Percentiles rank a stretch among this genome's conserved stretches.
These are phyloP conservation scores for Rhynchosporium agropyri DNA, from an alignment of 2,329 filamentous ascomycete genomes.

Conservation along the genomic window DNA sequence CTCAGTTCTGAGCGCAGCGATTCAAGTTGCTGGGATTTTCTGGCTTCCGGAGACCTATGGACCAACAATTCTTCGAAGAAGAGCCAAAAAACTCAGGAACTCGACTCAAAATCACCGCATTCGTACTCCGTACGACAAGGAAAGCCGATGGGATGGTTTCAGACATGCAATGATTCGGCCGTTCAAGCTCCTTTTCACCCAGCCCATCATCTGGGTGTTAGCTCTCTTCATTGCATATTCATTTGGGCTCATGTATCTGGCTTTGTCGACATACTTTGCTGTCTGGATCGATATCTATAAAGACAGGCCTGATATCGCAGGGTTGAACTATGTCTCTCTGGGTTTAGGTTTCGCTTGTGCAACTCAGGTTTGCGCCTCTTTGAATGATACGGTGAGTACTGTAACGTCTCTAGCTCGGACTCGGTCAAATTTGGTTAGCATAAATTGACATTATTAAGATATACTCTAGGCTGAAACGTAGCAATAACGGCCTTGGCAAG, in stretches of 20 bases:
- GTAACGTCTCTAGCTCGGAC: conserved; percentile 51
- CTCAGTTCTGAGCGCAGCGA: conserved; percentile 46
- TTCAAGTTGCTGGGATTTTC: conserved; percentile 47
- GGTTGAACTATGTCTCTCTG: conserved; percentile 55
- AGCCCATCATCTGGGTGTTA: conserved; percentile 55
- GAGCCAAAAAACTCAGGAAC: conserved; percentile 50
- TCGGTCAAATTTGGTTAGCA: conserved; percentile 59
- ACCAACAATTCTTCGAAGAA: conserved; percentile 49
- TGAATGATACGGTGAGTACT: conserved; percentile 32
- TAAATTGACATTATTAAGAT: conserved; percentile 32
- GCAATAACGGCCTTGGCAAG: conserved; percentile 29
- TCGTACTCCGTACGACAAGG: too few relatives aligned
- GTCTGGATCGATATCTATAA: conserved; percentile 59
- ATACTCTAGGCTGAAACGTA: conserved; percentile 29
- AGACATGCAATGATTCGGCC: conserved; percentile 50
- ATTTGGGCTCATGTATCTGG: conserved; percentile 57
- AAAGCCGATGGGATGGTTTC: conserved; percentile 37
- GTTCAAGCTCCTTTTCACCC: conserved; percentile 51
- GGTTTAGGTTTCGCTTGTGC: conserved; percentile 49
- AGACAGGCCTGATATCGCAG: conserved; percentile 57
- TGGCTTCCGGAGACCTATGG: conserved; percentile 52
- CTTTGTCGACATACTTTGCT: conserved; percentile 60
- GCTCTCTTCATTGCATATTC: conserved; percentile 53
- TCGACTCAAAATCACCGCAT: conserved; percentile 45
- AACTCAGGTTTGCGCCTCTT: conserved; percentile 35